These are phyloP conservation scores for Globisporangium abappressorium DNA, from an alignment of 352 stramenopile species.

Conservation along the genomic window DNA sequence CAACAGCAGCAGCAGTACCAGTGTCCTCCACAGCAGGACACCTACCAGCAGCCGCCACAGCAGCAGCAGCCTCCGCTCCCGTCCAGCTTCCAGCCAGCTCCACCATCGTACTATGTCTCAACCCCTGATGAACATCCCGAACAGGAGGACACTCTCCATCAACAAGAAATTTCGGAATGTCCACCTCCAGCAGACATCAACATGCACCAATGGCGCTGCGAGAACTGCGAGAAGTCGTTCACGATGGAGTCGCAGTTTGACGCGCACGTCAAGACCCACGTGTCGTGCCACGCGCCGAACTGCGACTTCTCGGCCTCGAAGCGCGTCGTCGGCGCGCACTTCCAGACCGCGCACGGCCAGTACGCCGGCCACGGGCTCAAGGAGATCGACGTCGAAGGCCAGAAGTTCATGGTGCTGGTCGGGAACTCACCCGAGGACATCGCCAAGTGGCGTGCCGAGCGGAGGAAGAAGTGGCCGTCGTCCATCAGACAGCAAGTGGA, in stretches of 20 bases:
- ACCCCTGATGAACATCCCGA: background rate
- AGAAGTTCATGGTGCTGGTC: conserved; percentile 85
- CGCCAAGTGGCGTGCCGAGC: conserved; percentile 70
- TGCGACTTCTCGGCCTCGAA: conserved; percentile 77
- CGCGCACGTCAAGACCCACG: conserved; percentile 70
- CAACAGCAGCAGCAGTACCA: conserved; percentile 11
- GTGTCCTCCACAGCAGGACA: conserved; percentile 1
- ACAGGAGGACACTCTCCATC: background rate
- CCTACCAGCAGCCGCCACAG: background rate
- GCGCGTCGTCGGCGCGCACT: conserved; percentile 69
- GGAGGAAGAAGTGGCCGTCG: conserved; percentile 61
- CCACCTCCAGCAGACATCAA: background rate
- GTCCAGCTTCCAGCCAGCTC: background rate
- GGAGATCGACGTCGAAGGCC: conserved; percentile 82
- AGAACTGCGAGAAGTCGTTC: conserved; percentile 74
- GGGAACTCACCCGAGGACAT: conserved; percentile 82
- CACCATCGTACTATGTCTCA: background rate
- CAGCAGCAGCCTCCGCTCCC: conserved; percentile 1
- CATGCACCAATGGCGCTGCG: conserved; percentile 46
- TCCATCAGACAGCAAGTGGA: conserved; percentile 6
- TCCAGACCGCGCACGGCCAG: conserved; percentile 66
- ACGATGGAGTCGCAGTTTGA: conserved; percentile 62
- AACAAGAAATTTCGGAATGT: conserved; percentile 1
- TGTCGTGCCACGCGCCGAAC: conserved; percentile 45
- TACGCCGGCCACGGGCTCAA: conserved; percentile 70